Evolutionary conservation across 257 asterid genomes (phyloP).

Genomic region (Solanum chaucha): DNA sequence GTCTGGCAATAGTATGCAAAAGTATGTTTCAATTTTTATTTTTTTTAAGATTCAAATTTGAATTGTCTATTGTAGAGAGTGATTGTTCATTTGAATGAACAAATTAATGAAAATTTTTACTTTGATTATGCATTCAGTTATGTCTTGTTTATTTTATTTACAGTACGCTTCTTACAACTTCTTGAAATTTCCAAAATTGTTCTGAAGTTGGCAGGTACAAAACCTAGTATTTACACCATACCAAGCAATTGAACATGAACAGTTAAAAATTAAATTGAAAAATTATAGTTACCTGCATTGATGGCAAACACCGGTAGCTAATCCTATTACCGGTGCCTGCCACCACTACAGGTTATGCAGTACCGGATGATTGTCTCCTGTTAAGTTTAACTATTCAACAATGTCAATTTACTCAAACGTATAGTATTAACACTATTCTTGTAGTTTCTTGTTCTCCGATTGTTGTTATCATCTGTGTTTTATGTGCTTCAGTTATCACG

Average conservation of each 20-base stretch:
- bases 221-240: background rate
- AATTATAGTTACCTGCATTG: background rate
- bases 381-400: no score
- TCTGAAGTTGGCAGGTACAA: background rate
- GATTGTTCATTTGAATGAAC: background rate
- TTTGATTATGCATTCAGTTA: background rate
- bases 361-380: no score
- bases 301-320: background rate
- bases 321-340: background rate
- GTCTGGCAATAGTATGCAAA: constrained; percentile 5
- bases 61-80: background rate
- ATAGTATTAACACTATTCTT: background rate
- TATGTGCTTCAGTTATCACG: background rate
- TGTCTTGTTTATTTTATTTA: background rate
- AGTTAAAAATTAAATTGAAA: background rate
- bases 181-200: background rate
- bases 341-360: no score
- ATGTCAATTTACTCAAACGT: no score
- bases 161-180: background rate
- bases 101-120: background rate
- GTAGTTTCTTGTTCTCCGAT: background rate
- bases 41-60: background rate
- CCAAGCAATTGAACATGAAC: background rate
- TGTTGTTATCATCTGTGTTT: background rate
- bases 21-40: background rate